These are phyloP conservation scores for Oidiodendron maius DNA, from an alignment of 495 filamentous ascomycete species.

Conservation along the genomic window DNA sequence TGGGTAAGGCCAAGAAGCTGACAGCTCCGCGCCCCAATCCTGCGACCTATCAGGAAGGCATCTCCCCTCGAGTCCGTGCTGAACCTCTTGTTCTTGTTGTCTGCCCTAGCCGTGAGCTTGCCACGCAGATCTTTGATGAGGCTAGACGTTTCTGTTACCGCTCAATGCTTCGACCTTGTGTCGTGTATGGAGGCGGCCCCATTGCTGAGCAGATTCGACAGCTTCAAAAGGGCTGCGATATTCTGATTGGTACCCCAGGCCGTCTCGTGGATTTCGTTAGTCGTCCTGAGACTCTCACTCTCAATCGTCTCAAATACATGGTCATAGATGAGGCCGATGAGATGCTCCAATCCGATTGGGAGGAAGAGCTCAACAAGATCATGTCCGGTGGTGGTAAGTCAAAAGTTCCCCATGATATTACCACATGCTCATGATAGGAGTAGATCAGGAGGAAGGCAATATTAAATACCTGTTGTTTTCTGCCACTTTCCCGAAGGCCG, in stretches of 20 bases:
- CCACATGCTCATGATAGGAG: constrained; percentile 16
- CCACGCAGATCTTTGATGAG: constrained; percentile 91
- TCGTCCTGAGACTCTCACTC: constrained; percentile 57
- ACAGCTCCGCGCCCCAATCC: constrained; percentile 67
- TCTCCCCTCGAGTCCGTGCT: constrained; percentile 39
- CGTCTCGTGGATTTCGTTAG: constrained; percentile 79
- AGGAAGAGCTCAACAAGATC: constrained; percentile 59
- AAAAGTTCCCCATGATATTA: background rate
- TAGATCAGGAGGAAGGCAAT: constrained; percentile 72
- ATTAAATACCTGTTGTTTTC: constrained; percentile 89
- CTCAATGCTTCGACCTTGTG: constrained; percentile 89
- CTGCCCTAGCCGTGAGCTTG: constrained; percentile 83
- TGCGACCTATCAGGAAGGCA: constrained; percentile 25
- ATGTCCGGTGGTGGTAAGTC: constrained; percentile 70
- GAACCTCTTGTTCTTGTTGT: constrained; percentile 85
- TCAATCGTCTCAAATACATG: constrained; percentile 72
- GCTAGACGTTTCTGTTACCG: constrained; percentile 86
- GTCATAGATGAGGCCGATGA: constrained; percentile 96
- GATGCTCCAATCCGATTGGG: constrained; percentile 74
- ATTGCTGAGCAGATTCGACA: constrained; percentile 58
- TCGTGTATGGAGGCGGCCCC: constrained; percentile 81
- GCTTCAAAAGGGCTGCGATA: constrained; percentile 77
- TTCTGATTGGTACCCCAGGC: constrained; percentile 84
- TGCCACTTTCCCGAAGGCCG: constrained; percentile 78
- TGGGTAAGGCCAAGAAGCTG: constrained; percentile 88